These are phyloP conservation scores for Mollisiaceae sp. DNA, from an alignment of 2,329 filamentous ascomycete genomes.

Conservation along the genomic window DNA sequence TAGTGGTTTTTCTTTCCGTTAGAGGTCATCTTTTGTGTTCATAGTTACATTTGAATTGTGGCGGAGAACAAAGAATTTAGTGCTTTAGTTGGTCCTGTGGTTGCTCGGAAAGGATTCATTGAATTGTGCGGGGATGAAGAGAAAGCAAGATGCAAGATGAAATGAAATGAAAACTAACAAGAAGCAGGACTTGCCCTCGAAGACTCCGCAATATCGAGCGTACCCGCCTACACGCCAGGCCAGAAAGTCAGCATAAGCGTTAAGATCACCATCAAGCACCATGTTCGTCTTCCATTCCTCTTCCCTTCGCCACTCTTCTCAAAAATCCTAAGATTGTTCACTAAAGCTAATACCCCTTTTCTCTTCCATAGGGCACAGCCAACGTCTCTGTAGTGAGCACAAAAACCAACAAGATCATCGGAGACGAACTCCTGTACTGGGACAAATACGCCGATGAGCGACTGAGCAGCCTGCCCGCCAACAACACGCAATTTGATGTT, in stretches of 20 bases:
- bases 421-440: constrained; percentile 51
- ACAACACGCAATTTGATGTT: constrained; percentile 56
- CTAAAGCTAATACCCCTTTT: not conserved
- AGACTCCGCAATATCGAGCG: constrained; percentile 35
- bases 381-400: constrained; percentile 60
- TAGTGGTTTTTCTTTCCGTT: constrained; percentile 43
- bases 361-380: constrained; percentile 46
- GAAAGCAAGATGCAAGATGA: no score
- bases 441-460: constrained; percentile 54
- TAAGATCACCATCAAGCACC: constrained; percentile 53
- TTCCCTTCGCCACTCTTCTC: not conserved
- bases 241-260: constrained; percentile 49
- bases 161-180: not conserved
- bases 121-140: no score
- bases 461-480: constrained; percentile 46
- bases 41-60: constrained; percentile 45
- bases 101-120: no score
- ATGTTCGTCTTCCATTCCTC: constrained; percentile 25
- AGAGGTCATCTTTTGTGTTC: no score
- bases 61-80: not conserved
- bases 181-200: not conserved
- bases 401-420: constrained; percentile 51
- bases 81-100: not conserved
- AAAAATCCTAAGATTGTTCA: not conserved
- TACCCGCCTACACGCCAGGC: constrained; percentile 50